phyloP scores from a whole-genome alignment of 2,329 filamentous ascomycete species.

The Claviceps cyperi region DNA sequence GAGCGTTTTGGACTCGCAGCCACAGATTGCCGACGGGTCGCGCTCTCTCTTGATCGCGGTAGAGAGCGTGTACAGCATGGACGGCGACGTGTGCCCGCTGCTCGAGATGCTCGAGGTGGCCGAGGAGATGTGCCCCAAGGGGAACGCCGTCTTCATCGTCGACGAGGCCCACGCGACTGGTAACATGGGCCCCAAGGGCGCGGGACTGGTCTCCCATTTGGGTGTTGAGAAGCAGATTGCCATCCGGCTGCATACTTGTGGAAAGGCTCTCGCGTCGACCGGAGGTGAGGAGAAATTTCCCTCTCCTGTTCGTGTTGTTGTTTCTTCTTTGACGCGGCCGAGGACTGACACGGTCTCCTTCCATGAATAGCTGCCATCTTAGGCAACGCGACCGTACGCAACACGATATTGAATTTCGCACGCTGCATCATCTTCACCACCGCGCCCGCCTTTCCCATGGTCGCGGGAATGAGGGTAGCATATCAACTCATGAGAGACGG shows the following conservation, averaged over 20 bases:
- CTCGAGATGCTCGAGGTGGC: slow-evolving; percentile 19
- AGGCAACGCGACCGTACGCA: slow-evolving; percentile 8
- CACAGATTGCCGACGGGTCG: slow-evolving; percentile 9
- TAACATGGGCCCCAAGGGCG: slow-evolving; percentile 31
- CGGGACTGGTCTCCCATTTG: slow-evolving; percentile 32
- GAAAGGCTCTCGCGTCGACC: slow-evolving; percentile 32
- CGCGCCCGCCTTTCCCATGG: slow-evolving; percentile 9
- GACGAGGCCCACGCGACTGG: slow-evolving; percentile 36
- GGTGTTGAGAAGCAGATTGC: slow-evolving; percentile 36
- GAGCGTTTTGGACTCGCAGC: slow-evolving; percentile 10
- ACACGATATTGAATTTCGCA: slow-evolving; percentile 10
- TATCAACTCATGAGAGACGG: slow-evolving; percentile 8
- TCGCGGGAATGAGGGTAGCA: slow-evolving; percentile 10
- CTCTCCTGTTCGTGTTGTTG: background rate
- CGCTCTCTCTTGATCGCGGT: slow-evolving; percentile 24
- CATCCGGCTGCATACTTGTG: slow-evolving; percentile 34
- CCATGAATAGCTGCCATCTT: slow-evolving; percentile 9
- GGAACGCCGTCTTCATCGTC: slow-evolving; percentile 34
- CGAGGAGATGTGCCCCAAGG: slow-evolving; percentile 18
- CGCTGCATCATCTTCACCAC: slow-evolving; percentile 10
- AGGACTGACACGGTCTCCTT: background rate
- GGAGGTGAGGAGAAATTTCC: slow-evolving; percentile 13
- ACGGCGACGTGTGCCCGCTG: slow-evolving; percentile 28
- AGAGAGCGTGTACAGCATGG: slow-evolving; percentile 33
- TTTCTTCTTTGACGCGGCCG: background rate